Percentiles rank a stretch among this genome's conserved stretches.
Evolutionary conservation across 495 filamentous ascomycete species (phyloP).

Genomic region (Penicillium daleae): DNA sequence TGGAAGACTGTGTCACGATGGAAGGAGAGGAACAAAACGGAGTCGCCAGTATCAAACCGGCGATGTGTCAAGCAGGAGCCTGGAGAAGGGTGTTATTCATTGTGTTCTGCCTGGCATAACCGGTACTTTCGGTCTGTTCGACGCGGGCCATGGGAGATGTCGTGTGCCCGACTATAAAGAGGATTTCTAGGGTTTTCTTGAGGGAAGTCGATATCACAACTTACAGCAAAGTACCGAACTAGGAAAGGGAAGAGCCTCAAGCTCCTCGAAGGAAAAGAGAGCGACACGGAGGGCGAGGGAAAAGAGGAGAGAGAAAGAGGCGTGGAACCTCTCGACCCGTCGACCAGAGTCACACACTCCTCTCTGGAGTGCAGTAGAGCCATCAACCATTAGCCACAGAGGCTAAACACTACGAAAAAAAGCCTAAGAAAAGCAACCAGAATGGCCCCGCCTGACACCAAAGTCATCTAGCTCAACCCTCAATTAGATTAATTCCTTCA

Average conservation of each 20-base stretch:
- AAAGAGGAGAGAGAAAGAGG: conserved; percentile 18
- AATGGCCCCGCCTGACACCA: neutral
- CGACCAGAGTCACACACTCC: neutral
- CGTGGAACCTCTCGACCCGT: neutral
- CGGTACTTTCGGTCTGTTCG: no score
- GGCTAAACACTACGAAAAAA: no score
- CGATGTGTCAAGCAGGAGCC: conserved; percentile 24
- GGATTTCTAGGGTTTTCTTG: neutral
- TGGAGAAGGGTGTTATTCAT: neutral
- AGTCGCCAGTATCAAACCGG: conserved; percentile 36
- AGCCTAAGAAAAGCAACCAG: neutral
- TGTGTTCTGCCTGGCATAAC: no score
- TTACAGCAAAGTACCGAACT: conserved; percentile 8
- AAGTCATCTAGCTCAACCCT: neutral
- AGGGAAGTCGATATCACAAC: neutral
- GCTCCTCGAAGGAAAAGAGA: conserved; percentile 23
- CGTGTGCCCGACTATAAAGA: neutral
- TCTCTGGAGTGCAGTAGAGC: no score
- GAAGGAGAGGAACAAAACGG: conserved; percentile 26
- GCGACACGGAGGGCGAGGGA: conserved; percentile 17
- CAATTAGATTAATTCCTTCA: conserved; percentile 3
- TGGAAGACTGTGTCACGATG: conserved; percentile 7
- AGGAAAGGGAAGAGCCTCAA: conserved; percentile 30
- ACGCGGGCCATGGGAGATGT: no score
- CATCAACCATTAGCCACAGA: no score